A percentile compares a stretch with the other conserved stretches of the same genome.
These are phyloP conservation scores for Tanacetum coccineum DNA, from an alignment of 129 eudicot species.

Conservation along the genomic window DNA sequence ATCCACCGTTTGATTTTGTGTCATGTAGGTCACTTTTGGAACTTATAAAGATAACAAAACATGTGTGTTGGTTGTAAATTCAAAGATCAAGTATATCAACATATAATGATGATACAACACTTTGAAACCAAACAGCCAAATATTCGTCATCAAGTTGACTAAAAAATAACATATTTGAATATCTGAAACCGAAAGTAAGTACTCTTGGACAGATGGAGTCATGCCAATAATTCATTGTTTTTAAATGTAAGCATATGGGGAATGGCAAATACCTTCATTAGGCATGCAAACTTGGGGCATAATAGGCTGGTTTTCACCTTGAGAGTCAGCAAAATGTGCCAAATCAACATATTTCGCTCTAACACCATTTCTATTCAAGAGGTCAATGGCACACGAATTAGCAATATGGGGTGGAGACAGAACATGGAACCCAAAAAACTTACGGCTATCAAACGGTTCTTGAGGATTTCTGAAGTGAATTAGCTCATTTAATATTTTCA, in stretches of 20 bases:
- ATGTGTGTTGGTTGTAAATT: constrained; percentile 11
- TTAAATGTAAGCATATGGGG: constrained; percentile 16
- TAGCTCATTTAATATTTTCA: too few relatives aligned
- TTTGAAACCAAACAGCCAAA: constrained; percentile 16
- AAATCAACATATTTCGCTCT: constrained; percentile 28
- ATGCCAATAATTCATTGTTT: background rate
- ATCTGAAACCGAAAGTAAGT: background rate
- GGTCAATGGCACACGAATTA: constrained; percentile 28
- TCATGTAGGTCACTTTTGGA: constrained; percentile 12
- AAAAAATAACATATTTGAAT: background rate
- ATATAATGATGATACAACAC: background rate
- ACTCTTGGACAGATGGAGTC: background rate
- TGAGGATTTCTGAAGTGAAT: too few relatives aligned
- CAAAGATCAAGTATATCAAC: constrained; percentile 11
- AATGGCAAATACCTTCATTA: constrained; percentile 51
- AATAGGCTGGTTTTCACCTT: constrained; percentile 73
- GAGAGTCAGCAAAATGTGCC: constrained; percentile 43
- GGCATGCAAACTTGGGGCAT: too few relatives aligned
- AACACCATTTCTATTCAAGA: constrained; percentile 25
- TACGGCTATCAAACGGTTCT: too few relatives aligned
- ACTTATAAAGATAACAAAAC: background rate
- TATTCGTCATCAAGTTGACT: background rate
- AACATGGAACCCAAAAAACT: too few relatives aligned
- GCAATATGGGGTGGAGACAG: too few relatives aligned
- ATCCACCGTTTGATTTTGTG: too few relatives aligned